Evolutionary conservation across 164 flowering plant species (phyloP).

Genomic region (Magnolia changhungtana): DNA sequence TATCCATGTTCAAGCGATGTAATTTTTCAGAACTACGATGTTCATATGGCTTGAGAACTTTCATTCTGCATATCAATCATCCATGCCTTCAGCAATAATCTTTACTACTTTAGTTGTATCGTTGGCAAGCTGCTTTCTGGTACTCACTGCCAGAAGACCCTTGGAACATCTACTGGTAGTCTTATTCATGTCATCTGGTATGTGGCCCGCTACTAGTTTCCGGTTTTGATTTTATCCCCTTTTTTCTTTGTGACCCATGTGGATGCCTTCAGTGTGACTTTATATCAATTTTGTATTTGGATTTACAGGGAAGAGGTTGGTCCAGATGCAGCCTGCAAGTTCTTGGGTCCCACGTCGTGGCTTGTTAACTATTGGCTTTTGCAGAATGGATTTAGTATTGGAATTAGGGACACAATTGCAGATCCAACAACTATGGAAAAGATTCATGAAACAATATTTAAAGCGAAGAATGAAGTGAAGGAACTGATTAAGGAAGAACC

Average conservation of each 20-base stretch:
- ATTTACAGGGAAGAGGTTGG: constrained; percentile 95
- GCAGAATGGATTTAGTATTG: constrained; percentile 92
- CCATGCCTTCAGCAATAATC: too few relatives aligned
- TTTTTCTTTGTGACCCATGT: not conserved
- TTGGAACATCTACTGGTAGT: constrained; percentile 96
- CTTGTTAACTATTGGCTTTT: constrained; percentile 98
- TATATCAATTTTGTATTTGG: not conserved
- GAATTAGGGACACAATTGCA: constrained; percentile 98
- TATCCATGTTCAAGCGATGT: not conserved
- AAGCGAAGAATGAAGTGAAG: constrained; percentile 87
- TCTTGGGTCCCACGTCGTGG: constrained; percentile 98
- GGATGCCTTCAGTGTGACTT: constrained; percentile 2
- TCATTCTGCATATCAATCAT: not conserved
- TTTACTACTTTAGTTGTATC: too few relatives aligned
- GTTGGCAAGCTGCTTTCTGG: constrained; percentile 86
- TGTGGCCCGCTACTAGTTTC: not conserved
- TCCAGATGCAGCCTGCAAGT: constrained; percentile 98
- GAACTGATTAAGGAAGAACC: constrained; percentile 88
- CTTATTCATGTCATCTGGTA: constrained; percentile 98
- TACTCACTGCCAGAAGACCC: constrained; percentile 90
- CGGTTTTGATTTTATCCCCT: not conserved
- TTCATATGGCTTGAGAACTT: not conserved
- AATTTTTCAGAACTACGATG: not conserved
- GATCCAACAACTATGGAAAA: constrained; percentile 93
- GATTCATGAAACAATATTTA: constrained; percentile 84